Percentiles rank a stretch among this genome's conserved stretches.
phyloP scores from a whole-genome alignment of 1,139 yeast genomes.

The Ogataea hybrid region DNA sequence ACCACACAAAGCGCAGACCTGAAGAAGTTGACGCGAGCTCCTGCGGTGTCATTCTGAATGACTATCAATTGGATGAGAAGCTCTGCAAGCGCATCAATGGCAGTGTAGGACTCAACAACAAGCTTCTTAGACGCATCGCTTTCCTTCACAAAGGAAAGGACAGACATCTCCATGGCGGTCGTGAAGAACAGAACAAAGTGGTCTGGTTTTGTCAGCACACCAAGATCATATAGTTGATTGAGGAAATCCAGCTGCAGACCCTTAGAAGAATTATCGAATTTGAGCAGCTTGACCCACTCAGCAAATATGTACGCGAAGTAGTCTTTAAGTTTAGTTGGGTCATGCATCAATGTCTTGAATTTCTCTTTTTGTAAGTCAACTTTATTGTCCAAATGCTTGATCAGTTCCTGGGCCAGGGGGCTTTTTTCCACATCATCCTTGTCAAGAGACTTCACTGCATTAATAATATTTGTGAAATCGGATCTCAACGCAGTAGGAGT shows the following conservation, averaged over 20 bases:
- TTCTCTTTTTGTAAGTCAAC: slow-evolving; percentile 11
- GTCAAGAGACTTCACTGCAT: slow-evolving; percentile 42
- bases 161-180: slow-evolving; percentile 73
- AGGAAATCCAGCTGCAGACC: slow-evolving; percentile 62
- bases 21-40: slow-evolving; percentile 46
- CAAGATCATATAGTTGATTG: slow-evolving; percentile 59
- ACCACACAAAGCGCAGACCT: slow-evolving; percentile 66
- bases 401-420: slow-evolving; percentile 36
- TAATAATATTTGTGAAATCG: slow-evolving; percentile 72
- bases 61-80: slow-evolving; percentile 62
- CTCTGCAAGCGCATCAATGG: slow-evolving; percentile 81
- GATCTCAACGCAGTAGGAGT: slow-evolving; percentile 69
- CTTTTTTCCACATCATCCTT: slow-evolving; percentile 12
- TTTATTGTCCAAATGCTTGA: slow-evolving; percentile 13
- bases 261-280: slow-evolving; percentile 51
- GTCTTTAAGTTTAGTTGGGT: slow-evolving; percentile 38
- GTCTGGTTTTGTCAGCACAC: slow-evolving; percentile 64
- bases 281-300: slow-evolving; percentile 87
- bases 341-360: slow-evolving; percentile 23
- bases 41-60: slow-evolving; percentile 47
- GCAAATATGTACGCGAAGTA: slow-evolving; percentile 80
- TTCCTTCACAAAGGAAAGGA: slow-evolving; percentile 65
- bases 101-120: slow-evolving; percentile 63
- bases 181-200: slow-evolving; percentile 66
- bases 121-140: slow-evolving; percentile 54